These are phyloP conservation scores for Adansonia grandidieri DNA, from an alignment of 441 rosid genomes.

Conservation along the genomic window DNA sequence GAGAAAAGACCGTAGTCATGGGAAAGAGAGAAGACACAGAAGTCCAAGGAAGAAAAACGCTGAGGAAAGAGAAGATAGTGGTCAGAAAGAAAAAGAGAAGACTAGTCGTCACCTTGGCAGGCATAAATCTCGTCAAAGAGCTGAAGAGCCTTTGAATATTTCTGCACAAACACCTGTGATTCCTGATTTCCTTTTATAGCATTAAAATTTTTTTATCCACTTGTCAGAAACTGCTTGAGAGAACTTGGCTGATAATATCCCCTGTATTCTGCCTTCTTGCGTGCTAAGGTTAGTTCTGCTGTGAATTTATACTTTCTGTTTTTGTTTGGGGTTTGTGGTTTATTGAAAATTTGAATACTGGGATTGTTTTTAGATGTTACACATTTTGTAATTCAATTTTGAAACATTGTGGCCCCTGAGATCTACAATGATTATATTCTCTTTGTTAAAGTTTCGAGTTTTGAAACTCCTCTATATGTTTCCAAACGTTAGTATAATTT, in stretches of 20 bases:
- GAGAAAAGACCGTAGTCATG: conserved; percentile 52
- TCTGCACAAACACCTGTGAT: conserved; percentile 47
- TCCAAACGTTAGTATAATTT: not conserved
- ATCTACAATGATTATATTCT: not conserved
- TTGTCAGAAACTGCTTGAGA: conserved; percentile 14
- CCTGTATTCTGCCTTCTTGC: conserved; percentile 30
- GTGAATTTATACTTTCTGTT: conserved; percentile 32
- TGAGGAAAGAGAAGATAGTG: conserved; percentile 40
- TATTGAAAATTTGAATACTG: conserved; percentile 23
- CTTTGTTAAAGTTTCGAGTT: not conserved
- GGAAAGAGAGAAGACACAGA: conserved; percentile 51
- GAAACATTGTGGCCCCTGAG: conserved; percentile 11
- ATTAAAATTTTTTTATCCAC: conserved; percentile 14
- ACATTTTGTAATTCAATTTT: conserved; percentile 8
- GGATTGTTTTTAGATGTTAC: conserved; percentile 27
- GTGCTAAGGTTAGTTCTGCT: conserved; percentile 32
- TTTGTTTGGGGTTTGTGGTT: conserved; percentile 28
- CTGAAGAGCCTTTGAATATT: conserved; percentile 40
- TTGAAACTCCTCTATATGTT: not conserved
- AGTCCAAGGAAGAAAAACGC: conserved; percentile 44
- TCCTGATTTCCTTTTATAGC: conserved; percentile 78
- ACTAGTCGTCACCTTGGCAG: conserved; percentile 48
- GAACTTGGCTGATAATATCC: conserved; percentile 26
- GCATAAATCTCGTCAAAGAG: conserved; percentile 54
- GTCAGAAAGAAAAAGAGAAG: conserved; percentile 50